Evolutionary conservation across 176 grass and related monocot species (phyloP).

Genomic region (Carex parvula): DNA sequence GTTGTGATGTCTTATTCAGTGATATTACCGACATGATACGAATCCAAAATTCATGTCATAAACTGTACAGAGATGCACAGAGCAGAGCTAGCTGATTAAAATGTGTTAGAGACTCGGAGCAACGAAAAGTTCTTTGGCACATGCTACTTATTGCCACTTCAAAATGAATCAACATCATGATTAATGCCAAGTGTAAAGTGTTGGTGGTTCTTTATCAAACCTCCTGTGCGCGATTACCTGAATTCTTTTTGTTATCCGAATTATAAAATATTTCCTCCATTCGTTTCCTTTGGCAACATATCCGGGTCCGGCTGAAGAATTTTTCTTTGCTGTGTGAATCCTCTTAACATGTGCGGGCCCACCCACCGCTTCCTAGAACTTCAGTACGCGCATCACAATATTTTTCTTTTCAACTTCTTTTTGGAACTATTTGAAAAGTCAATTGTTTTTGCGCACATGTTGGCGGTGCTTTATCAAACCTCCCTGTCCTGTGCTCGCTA

Average conservation of each 20-base stretch:
- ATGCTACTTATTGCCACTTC: not conserved
- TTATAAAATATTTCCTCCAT: not conserved
- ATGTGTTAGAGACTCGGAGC: not conserved
- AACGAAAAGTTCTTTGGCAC: too few relatives aligned
- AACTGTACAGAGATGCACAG: not conserved
- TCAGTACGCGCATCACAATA: slow-evolving; percentile 8
- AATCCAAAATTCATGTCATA: not conserved
- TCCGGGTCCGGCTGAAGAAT: not conserved
- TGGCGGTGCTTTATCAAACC: too few relatives aligned
- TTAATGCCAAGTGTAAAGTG: too few relatives aligned
- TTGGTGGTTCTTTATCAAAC: too few relatives aligned
- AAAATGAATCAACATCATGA: not conserved
- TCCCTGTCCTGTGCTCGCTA: too few relatives aligned
- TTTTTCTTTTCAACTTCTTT: not conserved
- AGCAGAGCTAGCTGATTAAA: not conserved
- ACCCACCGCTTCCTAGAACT: not conserved
- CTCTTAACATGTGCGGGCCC: not conserved
- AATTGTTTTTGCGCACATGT: not conserved
- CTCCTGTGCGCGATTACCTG: too few relatives aligned
- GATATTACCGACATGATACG: not conserved
- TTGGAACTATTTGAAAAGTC: slow-evolving; percentile 18
- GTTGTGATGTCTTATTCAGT: not conserved
- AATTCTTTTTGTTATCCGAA: not conserved
- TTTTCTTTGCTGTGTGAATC: not conserved
- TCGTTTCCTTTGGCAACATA: not conserved